phyloP scores from a whole-genome alignment of 495 filamentous ascomycete species.

The Letharia columbiana region DNA sequence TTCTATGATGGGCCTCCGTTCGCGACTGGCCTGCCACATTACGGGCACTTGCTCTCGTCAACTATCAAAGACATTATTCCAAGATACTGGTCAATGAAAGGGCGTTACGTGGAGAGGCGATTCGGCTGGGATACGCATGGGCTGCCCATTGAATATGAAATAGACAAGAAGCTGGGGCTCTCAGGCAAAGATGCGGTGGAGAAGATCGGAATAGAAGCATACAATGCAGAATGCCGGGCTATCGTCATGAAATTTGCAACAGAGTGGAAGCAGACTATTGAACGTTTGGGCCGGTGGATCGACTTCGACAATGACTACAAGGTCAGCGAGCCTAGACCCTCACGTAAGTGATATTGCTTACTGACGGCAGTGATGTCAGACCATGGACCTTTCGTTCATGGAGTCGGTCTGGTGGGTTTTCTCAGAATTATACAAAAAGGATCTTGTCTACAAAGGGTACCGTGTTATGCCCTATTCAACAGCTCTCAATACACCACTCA shows the following conservation, averaged over 20 bases:
- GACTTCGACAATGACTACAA: slow-evolving; percentile 99
- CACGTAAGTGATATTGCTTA: slow-evolving; percentile 14
- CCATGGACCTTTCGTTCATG: slow-evolving; percentile 93
- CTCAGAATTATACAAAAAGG: slow-evolving; percentile 85
- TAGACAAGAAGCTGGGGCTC: slow-evolving; percentile 93
- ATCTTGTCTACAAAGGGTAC: slow-evolving; percentile 78
- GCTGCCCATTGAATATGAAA: slow-evolving; percentile 93
- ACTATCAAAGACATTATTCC: slow-evolving; percentile 98
- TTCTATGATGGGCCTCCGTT: slow-evolving; percentile 70
- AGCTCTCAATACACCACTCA: slow-evolving; percentile 77
- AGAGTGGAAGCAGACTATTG: slow-evolving; percentile 88
- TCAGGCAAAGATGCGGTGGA: slow-evolving; percentile 82
- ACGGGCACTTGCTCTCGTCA: slow-evolving; percentile 89
- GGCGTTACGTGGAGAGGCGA: slow-evolving; percentile 65
- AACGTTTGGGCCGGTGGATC: slow-evolving; percentile 90
- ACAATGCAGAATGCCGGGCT: slow-evolving; percentile 85
- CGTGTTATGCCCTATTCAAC: slow-evolving; percentile 94
- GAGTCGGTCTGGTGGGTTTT: slow-evolving; percentile 96
- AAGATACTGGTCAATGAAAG: slow-evolving; percentile 97
- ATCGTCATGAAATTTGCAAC: slow-evolving; percentile 90
- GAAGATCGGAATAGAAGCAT: slow-evolving; percentile 78
- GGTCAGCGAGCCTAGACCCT: slow-evolving; percentile 35
- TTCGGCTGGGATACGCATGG: slow-evolving; percentile 92
- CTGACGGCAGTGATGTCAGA: slow-evolving; percentile 39
- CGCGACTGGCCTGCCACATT: slow-evolving; percentile 70